Percentiles rank a stretch among this genome's conserved stretches.
Evolutionary conservation across 2,329 filamentous ascomycete species (phyloP).

Genomic region (Verruconis gallopava): DNA sequence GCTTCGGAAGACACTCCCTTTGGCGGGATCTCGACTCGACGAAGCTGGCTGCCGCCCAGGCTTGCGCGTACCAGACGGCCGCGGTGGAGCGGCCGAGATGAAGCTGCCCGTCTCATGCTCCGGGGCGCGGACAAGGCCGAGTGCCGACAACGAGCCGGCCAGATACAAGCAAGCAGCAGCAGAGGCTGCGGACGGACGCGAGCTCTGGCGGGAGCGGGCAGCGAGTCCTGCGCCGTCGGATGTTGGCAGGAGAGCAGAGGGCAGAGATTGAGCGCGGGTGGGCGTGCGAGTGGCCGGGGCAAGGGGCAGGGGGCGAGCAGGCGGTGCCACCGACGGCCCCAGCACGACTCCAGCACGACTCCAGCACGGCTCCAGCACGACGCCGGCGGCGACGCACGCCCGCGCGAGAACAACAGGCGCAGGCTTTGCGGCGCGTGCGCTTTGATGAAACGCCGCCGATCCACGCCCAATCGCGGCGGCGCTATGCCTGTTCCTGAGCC

Average conservation of each 20-base stretch:
- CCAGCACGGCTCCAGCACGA: not conserved
- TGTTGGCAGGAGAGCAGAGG: not conserved
- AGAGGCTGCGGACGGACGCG: too few relatives aligned
- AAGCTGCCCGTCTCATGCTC: too few relatives aligned
- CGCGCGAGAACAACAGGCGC: not conserved
- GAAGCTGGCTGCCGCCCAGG: not conserved
- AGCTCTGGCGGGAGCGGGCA: too few relatives aligned
- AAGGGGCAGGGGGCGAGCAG: too few relatives aligned
- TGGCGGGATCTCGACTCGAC: not conserved
- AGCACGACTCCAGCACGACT: not conserved
- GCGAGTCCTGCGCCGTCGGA: not conserved
- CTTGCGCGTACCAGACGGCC: not conserved
- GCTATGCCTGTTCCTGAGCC: not conserved
- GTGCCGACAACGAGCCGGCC: too few relatives aligned
- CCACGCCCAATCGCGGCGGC: not conserved
- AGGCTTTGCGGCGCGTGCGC: not conserved
- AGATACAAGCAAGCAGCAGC: too few relatives aligned
- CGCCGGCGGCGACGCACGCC: not conserved
- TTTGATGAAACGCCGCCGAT: not conserved
- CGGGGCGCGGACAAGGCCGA: too few relatives aligned
- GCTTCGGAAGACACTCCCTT: not conserved
- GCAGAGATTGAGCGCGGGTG: not conserved
- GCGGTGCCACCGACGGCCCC: not conserved
- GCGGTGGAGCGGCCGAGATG: not conserved
- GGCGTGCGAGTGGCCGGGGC: too few relatives aligned